Conservation (phyloP, 257 asterid species). For the Lithospermum erythrorhizon region DNA sequence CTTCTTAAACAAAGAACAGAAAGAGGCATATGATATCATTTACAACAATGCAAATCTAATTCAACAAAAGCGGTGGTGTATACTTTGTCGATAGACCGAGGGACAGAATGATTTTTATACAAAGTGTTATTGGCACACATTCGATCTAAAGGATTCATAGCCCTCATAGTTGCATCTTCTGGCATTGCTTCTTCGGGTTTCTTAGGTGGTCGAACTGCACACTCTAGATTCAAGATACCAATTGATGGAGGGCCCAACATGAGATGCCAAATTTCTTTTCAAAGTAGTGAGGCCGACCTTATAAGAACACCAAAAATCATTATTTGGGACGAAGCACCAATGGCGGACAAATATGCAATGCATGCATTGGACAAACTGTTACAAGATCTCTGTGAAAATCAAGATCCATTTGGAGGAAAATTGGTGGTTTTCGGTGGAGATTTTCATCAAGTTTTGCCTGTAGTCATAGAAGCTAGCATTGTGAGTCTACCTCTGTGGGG, state of each 20-base stretch:
- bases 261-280: neutral
- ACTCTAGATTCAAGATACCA: neutral
- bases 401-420: neutral
- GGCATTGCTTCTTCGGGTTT: neutral
- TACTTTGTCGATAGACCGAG: neutral
- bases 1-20: neutral
- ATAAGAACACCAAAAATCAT: neutral
- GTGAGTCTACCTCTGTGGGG: neutral
- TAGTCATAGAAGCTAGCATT: neutral
- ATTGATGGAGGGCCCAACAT: neutral
- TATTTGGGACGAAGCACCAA: neutral
- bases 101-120: neutral
- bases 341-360: neutral
- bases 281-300: neutral
- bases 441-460: neutral
- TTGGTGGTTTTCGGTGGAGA: neutral
- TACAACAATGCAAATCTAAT: neutral
- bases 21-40: neutral
- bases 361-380: neutral
- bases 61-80: neutral
- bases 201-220: neutral
- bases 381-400: neutral
- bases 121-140: neutral
- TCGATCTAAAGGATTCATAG: neutral
- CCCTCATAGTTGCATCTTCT: neutral